Conservation (phyloP, 2,329 filamentous ascomycete species). For the Epichloe coenophiala region DNA sequence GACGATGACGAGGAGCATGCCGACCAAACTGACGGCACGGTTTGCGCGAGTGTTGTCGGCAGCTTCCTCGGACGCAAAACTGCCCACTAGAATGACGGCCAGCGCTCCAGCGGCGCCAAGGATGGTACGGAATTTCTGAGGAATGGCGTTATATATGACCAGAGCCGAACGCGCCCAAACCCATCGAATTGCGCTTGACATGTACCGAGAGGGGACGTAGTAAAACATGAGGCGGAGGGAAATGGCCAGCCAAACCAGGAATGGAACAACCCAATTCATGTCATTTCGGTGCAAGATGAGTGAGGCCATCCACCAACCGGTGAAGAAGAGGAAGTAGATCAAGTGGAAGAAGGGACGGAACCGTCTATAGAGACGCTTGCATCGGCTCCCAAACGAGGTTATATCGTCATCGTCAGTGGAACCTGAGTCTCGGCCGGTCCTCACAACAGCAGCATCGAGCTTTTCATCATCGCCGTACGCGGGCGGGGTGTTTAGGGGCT, state of each 20-base stretch:
- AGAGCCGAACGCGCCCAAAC: constrained; percentile 55
- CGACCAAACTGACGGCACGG: constrained; percentile 69
- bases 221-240: constrained; percentile 62
- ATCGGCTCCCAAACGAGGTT: constrained; percentile 8
- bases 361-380: constrained; percentile 27
- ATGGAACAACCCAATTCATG: constrained; percentile 71
- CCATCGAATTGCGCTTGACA: constrained; percentile 52
- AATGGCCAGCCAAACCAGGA: constrained; percentile 66
- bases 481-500: constrained; percentile 14
- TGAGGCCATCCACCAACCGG: constrained; percentile 63
- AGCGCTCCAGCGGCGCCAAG: constrained; percentile 51
- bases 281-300: constrained; percentile 59
- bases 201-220: constrained; percentile 54
- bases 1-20: constrained; percentile 56
- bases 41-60: constrained; percentile 67
- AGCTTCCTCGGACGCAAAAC: constrained; percentile 59
- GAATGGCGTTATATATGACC: constrained; percentile 46
- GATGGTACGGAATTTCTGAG: constrained; percentile 49
- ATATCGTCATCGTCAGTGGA: constrained; percentile 6
- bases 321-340: constrained; percentile 29
- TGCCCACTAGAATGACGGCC: constrained; percentile 61
- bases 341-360: constrained; percentile 31
- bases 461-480: constrained; percentile 29
- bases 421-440: constrained; percentile 14
- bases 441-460: constrained; percentile 18